Evolutionary conservation across 139 green algal genomes (phyloP), one percentile per base, ranked within the genome.

Genomic region (Zygnema cylindricum): DNA sequence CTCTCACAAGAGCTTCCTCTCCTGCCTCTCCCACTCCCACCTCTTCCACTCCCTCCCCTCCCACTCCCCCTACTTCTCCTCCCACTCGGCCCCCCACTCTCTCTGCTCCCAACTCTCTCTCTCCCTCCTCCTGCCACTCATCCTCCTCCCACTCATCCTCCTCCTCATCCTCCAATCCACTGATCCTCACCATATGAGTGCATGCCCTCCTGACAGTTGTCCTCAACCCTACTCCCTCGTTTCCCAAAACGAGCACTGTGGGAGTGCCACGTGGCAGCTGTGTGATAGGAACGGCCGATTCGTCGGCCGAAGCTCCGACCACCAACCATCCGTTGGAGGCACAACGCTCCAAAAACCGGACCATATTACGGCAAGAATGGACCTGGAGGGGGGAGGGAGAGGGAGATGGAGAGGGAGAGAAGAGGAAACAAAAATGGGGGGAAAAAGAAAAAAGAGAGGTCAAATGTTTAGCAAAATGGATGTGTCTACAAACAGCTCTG

Each of bases 231-330:
- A 39, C 81, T 30, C 87, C 87, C 63, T 98, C 96, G 69, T 93
- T 98, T 40, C 96, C 96, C 85, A 98, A 86, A n/a, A 98, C 96
- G 35, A 98, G 91, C 36, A 98, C 82, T 43, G 95, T 96, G 2
- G 96, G 96, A 36, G 77, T 35, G 0, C 82, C 73, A 32, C 95
- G 77, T 33, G 35, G 22, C 42, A 96, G 90, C 21, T 73, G 33
- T 1, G 63, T 40, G 55, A 91, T 85, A 21, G 87, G 77, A 38
- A 92, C 43, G 0, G 95, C 91, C 0, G 69, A 88, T 11, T 43
- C 35, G 76, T 95, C 94, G 0, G 92, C 92, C 1, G 91, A 92
- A 0, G 95, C 95, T 22, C 95, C 96, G 49, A 98, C 77, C 40
- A 98, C 95, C 0, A 69, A 22, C 90, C 90, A 93, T 23, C 90